Conservation (phyloP, 371 early-diverging fungal genomes). For the Coemansia sp. region DNA sequence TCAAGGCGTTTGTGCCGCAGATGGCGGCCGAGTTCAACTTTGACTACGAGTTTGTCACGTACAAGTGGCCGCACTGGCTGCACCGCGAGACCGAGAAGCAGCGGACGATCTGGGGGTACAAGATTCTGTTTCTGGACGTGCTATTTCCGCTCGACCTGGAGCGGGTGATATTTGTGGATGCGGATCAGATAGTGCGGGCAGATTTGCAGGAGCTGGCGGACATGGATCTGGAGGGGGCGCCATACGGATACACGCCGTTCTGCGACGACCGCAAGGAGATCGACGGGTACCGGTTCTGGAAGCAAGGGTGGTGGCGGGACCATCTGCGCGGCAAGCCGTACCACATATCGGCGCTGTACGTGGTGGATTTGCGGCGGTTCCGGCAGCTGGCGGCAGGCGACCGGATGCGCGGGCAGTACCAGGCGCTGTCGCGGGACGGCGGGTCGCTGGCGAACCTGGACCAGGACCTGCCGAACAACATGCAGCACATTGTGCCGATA, state of each 20-base stretch:
- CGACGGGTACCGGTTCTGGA: conserved; percentile 97
- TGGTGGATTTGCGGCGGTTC: conserved; percentile 89
- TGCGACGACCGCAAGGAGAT: conserved; percentile 89
- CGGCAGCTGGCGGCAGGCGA: conserved; percentile 93
- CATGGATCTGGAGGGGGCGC: conserved; percentile 87
- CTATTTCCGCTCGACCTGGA: conserved; percentile 92
- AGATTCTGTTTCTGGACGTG: conserved; percentile 96
- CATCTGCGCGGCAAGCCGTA: conserved; percentile 89
- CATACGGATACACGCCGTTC: conserved; percentile 96
- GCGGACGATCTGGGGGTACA: conserved; percentile 97
- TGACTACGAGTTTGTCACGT: conserved; percentile 91
- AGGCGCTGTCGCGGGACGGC: conserved; percentile 84
- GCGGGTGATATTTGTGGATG: conserved; percentile 96
- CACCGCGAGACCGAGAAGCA: conserved; percentile 90
- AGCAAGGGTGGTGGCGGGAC: conserved; percentile 90
- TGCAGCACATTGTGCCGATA: conserved; percentile 90
- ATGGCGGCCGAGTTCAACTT: conserved; percentile 82
- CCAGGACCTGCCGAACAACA: conserved; percentile 96
- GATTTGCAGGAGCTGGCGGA: conserved; percentile 90
- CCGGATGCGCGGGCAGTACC: conserved; percentile 89
- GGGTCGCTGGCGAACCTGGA: conserved; percentile 91
- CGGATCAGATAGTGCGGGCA: conserved; percentile 95
- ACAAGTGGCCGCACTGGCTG: conserved; percentile 98
- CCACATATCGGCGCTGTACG: conserved; percentile 94
- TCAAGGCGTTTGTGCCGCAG: conserved; percentile 90